Percentiles rank a stretch among this genome's conserved stretches.
These are phyloP conservation scores for Auxenochlorella pyrenoidosa DNA, from an alignment of 139 green algal genomes.

Conservation along the genomic window DNA sequence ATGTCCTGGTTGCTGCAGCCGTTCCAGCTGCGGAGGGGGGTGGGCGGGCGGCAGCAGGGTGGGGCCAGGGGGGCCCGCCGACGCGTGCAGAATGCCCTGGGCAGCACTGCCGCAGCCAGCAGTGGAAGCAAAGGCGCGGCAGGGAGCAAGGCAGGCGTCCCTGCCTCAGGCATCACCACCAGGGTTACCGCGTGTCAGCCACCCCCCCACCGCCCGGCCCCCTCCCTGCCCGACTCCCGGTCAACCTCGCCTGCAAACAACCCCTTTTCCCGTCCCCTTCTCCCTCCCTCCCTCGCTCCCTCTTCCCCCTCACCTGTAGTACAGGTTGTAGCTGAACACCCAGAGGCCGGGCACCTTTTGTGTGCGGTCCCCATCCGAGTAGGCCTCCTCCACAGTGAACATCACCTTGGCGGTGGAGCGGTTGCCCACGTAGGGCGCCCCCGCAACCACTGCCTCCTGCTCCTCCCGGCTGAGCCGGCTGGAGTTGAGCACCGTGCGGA, in stretches of 20 bases:
- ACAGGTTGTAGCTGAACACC: conserved; percentile 40
- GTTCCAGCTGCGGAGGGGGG: conserved; percentile 12
- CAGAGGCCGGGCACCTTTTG: neutral
- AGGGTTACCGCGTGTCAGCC: too few species aligned
- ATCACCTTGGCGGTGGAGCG: neutral
- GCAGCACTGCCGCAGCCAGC: neutral
- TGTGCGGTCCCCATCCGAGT: neutral
- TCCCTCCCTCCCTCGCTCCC: neutral
- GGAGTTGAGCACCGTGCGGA: conserved; percentile 21
- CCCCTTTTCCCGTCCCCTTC: too few species aligned
- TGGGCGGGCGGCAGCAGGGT: neutral
- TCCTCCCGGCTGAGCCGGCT: conserved; percentile 13
- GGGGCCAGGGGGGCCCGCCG: neutral
- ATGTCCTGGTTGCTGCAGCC: conserved; percentile 47
- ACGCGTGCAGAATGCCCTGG: too few species aligned
- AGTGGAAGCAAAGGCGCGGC: too few species aligned
- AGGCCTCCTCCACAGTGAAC: neutral
- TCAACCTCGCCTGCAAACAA: too few species aligned
- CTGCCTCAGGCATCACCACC: too few species aligned
- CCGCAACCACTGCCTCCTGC: neutral
- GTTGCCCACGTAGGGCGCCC: conserved; percentile 25
- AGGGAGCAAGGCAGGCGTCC: too few species aligned
- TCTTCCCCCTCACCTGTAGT: conserved; percentile 11
- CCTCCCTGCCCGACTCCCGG: too few species aligned
- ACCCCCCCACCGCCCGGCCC: too few species aligned